Base-by-base conservation (phyloP, 257 asterid species). In the Nicotiana sylvestris region DNA sequence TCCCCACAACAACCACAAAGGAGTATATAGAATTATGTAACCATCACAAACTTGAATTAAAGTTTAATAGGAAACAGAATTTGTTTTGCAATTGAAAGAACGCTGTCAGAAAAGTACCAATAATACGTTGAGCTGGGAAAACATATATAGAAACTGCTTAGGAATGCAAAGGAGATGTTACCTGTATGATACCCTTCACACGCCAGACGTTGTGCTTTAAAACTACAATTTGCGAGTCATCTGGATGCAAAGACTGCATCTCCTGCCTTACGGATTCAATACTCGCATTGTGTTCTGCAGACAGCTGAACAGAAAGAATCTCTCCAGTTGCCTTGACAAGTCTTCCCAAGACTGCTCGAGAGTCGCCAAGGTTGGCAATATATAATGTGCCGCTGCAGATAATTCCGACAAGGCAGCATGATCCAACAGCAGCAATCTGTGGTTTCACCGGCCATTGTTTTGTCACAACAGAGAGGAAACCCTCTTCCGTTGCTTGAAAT, bases 181-280 rank as follows among this genome's bases (percentile, higher is more conserved):
- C 96, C 89, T 92, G 96, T 77, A 92, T 92, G 32, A 92, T 83
- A 57, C 96, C 96, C 89, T 92, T 92, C 82, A 92, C 96, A 11
- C 96, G 91, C 96, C 96, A 92, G 12, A 92, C 96, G 10, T 92
- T 90, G 84, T 88, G 96, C 90, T 89, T 92, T 80, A 92, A 43
- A 85, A 92, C 92, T 30, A 92, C 96, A 66, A 92, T 89, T n/a
- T 87, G 89, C 1, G 92, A 77, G 82, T 92, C 96, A 53, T 90
- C 94, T 8, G 96, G 96, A 79, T 92, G 94, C 83, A 78, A 65
- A 74, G 94, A 85, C 8, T 90, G 90, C 89, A 90, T 68, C 83
- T 92, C 96, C 77, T 85, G 91, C 83, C 96, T 88, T 46, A 92
- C 92, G 35, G 93, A 86, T 78, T 90, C 96, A 32, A 89, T 87